phyloP scores from a whole-genome alignment of 2,329 filamentous ascomycete species.

The Fusarium sp. region DNA sequence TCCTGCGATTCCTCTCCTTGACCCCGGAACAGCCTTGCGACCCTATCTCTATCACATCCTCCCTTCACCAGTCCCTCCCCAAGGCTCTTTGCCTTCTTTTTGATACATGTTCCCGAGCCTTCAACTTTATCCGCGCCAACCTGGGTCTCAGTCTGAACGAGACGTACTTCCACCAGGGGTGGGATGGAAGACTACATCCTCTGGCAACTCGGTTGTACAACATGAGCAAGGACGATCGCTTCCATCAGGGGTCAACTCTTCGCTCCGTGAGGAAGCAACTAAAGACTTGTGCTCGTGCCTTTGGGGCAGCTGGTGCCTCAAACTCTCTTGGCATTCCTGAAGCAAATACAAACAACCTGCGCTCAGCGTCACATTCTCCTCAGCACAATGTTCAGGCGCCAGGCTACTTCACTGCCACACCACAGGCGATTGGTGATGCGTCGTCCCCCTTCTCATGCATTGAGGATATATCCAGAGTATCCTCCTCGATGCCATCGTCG shows the following conservation, averaged over 20 bases:
- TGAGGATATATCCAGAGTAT: slow-evolving; percentile 31
- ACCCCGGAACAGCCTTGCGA: slow-evolving; percentile 38
- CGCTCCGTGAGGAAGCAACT: slow-evolving; percentile 46
- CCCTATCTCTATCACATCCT: slow-evolving; percentile 27
- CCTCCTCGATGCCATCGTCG: slow-evolving; percentile 41
- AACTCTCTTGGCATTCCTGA: slow-evolving; percentile 36
- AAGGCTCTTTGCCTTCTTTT: slow-evolving; percentile 46
- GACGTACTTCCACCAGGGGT: slow-evolving; percentile 34
- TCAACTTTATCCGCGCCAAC: slow-evolving; percentile 41
- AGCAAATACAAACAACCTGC: slow-evolving; percentile 26
- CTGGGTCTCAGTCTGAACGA: slow-evolving; percentile 33
- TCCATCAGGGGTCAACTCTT: slow-evolving; percentile 42
- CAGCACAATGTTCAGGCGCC: slow-evolving; percentile 17
- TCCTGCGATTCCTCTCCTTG: slow-evolving; percentile 41
- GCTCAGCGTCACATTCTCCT: slow-evolving; percentile 40
- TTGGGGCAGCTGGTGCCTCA: slow-evolving; percentile 28
- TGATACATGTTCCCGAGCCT: slow-evolving; percentile 48
- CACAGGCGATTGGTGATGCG: slow-evolving; percentile 11
- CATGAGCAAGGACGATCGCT: slow-evolving; percentile 45
- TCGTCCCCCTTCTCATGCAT: slow-evolving; percentile 29
- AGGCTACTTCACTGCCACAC: slow-evolving; percentile 12
- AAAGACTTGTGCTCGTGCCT: slow-evolving; percentile 42
- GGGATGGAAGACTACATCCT: slow-evolving; percentile 40
- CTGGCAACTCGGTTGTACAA: slow-evolving; percentile 44
- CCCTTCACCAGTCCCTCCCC: slow-evolving; percentile 43